A percentile compares a stretch with the other conserved stretches of the same genome.
Conservation (phyloP, 257 asterid genomes). For the Plantago major region DNA sequence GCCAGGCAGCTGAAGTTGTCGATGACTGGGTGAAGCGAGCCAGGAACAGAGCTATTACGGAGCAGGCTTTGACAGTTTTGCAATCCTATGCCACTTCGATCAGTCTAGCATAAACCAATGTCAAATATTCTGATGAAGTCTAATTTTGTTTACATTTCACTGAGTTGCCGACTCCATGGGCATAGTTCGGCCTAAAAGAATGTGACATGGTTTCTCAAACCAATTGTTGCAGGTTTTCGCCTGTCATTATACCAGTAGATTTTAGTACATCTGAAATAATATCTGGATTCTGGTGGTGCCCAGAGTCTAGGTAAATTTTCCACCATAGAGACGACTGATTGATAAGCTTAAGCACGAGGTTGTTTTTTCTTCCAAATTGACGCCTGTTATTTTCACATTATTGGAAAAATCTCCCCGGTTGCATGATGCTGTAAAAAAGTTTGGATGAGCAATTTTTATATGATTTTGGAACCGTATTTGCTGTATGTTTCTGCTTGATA, state of each 20-base stretch:
- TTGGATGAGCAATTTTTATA: background rate
- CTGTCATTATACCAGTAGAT: conserved; percentile 16
- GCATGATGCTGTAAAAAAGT: no score
- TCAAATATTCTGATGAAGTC: conserved; percentile 3
- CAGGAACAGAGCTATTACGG: conserved; percentile 70
- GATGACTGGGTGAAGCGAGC: conserved; percentile 69
- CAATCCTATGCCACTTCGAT: conserved; percentile 76
- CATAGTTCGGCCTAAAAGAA: conserved; percentile 12
- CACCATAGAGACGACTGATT: background rate
- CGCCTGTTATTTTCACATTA: no score
- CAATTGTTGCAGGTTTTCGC: conserved; percentile 6
- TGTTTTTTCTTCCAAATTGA: background rate
- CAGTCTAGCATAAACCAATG: conserved; percentile 44
- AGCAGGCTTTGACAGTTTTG: conserved; percentile 73
- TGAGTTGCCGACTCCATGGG: conserved; percentile 3
- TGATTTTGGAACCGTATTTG: background rate
- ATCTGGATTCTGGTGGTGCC: conserved; percentile 16
- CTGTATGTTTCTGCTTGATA: no score
- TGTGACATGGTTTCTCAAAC: conserved; percentile 9
- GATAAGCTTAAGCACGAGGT: background rate
- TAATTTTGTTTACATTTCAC: conserved; percentile 16
- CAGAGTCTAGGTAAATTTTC: background rate
- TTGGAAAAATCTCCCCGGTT: no score
- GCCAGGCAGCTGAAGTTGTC: conserved; percentile 73
- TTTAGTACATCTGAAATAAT: conserved; percentile 15